These are phyloP conservation scores for Kandelia obovata DNA, from an alignment of 345 rosid species.

Conservation along the genomic window DNA sequence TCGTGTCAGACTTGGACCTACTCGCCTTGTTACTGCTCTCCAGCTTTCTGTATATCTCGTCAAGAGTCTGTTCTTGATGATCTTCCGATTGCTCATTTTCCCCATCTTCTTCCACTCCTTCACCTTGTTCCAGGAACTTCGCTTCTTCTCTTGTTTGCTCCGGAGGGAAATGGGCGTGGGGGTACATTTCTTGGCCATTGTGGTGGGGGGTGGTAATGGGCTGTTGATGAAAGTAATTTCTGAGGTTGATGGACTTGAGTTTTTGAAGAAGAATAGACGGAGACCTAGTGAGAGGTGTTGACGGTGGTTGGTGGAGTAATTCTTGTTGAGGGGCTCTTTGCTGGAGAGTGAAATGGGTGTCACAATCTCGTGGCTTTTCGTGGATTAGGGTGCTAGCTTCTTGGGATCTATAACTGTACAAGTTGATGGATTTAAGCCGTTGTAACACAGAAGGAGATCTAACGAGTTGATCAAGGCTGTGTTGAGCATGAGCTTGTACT, in stretches of 20 bases:
- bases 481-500: background rate
- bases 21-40: slow-evolving; percentile 28
- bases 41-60: slow-evolving; percentile 51
- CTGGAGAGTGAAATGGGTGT: slow-evolving; percentile 32
- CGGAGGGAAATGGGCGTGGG: background rate
- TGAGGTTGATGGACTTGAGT: slow-evolving; percentile 61
- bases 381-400: slow-evolving; percentile 31
- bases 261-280: slow-evolving; percentile 53
- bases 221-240: slow-evolving; percentile 52
- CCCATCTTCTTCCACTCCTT: background rate
- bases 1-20: slow-evolving; percentile 59
- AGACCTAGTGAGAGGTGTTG: slow-evolving; percentile 46
- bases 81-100: slow-evolving; percentile 20
- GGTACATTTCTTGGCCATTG: too few species aligned
- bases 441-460: slow-evolving; percentile 72
- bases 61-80: slow-evolving; percentile 40
- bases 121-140: background rate
- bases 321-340: slow-evolving; percentile 6
- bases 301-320: slow-evolving; percentile 4
- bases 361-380: slow-evolving; percentile 27
- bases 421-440: slow-evolving; percentile 62
- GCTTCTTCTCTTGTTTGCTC: background rate
- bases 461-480: slow-evolving; percentile 18
- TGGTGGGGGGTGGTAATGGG: slow-evolving; percentile 5
- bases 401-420: slow-evolving; percentile 40